phyloP scores from a whole-genome alignment of 495 filamentous ascomycete species.

The Baudoinia panamericana region DNA sequence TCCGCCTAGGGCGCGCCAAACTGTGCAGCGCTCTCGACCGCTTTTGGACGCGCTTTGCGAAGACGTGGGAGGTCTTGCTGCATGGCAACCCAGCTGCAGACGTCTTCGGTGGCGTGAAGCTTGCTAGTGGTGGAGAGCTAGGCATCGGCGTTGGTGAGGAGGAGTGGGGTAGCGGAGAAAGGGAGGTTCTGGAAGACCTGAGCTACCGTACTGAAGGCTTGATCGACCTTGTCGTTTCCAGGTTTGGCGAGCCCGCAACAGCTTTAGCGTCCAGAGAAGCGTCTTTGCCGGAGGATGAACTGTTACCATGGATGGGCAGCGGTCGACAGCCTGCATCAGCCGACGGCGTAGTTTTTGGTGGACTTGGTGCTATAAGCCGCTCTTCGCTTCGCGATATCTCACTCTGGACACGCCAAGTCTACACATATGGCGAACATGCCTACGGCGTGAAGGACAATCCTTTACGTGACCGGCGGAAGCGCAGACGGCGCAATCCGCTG shows the following conservation, averaged over 20 bases:
- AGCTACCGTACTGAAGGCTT: slow-evolving; percentile 51
- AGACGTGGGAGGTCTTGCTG: slow-evolving; percentile 78
- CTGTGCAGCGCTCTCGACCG: slow-evolving; percentile 55
- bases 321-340: slow-evolving; percentile 49
- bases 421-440: slow-evolving; percentile 58
- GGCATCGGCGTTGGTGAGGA: slow-evolving; percentile 91
- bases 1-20: slow-evolving; percentile 42
- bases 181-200: slow-evolving; percentile 81
- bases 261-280: slow-evolving; percentile 3
- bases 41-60: slow-evolving; percentile 73
- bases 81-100: slow-evolving; percentile 75
- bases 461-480: slow-evolving; percentile 34
- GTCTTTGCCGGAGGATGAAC: slow-evolving; percentile 10
- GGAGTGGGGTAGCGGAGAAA: slow-evolving; percentile 79
- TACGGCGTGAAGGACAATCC: slow-evolving; percentile 74
- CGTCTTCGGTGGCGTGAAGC: slow-evolving; percentile 71
- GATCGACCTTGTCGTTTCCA: slow-evolving; percentile 73
- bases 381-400: slow-evolving; percentile 52
- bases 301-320: slow-evolving; percentile 50
- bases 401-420: slow-evolving; percentile 75
- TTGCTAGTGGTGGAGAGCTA: slow-evolving; percentile 80
- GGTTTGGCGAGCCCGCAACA: slow-evolving; percentile 51
- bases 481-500: slow-evolving; percentile 15
- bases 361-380: slow-evolving; percentile 53
- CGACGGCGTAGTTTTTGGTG: slow-evolving; percentile 76